phyloP scores from a whole-genome alignment of 2,329 filamentous ascomycete genomes.

The Rutstroemia sp. region DNA sequence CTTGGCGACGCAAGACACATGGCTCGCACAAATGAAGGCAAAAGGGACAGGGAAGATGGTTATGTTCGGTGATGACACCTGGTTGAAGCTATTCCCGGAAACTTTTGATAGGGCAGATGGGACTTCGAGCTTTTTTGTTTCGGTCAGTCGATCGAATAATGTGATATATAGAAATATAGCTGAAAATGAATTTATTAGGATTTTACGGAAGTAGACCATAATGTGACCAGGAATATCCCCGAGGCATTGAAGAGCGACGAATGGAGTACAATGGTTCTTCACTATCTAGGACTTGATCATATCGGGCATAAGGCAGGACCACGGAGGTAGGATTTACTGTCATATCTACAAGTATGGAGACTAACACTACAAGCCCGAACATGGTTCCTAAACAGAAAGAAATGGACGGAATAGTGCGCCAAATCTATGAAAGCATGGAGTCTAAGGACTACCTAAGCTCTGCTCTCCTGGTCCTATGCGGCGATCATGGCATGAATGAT shows the following conservation, averaged over 20 bases:
- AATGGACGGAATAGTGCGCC: slow-evolving; percentile 78
- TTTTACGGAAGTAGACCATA: slow-evolving; percentile 95
- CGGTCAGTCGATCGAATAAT: slow-evolving; percentile 50
- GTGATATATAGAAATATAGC: slow-evolving; percentile 21
- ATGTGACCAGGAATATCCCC: slow-evolving; percentile 86
- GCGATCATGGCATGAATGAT: slow-evolving; percentile 99
- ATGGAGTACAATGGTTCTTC: slow-evolving; percentile 90
- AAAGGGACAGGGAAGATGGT: slow-evolving; percentile 66
- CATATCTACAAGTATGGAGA: background rate
- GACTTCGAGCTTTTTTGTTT: slow-evolving; percentile 96
- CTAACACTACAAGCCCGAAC: slow-evolving; percentile 52
- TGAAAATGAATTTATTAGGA: slow-evolving; percentile 50
- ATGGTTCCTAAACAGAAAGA: slow-evolving; percentile 92
- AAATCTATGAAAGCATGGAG: slow-evolving; percentile 71
- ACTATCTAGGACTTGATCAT: slow-evolving; percentile 93
- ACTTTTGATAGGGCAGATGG: slow-evolving; percentile 85
- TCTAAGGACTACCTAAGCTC: slow-evolving; percentile 62
- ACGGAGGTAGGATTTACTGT: slow-evolving; percentile 47
- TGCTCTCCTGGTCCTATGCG: slow-evolving; percentile 77
- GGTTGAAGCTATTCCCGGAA: slow-evolving; percentile 90
- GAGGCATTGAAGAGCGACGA: slow-evolving; percentile 68
- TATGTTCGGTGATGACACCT: slow-evolving; percentile 97
- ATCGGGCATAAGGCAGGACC: slow-evolving; percentile 96
- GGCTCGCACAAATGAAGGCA: slow-evolving; percentile 86
- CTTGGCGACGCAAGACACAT: slow-evolving; percentile 83